phyloP scores from a whole-genome alignment of 2,329 filamentous ascomycete genomes.

The Sphaceloma murrayae region DNA sequence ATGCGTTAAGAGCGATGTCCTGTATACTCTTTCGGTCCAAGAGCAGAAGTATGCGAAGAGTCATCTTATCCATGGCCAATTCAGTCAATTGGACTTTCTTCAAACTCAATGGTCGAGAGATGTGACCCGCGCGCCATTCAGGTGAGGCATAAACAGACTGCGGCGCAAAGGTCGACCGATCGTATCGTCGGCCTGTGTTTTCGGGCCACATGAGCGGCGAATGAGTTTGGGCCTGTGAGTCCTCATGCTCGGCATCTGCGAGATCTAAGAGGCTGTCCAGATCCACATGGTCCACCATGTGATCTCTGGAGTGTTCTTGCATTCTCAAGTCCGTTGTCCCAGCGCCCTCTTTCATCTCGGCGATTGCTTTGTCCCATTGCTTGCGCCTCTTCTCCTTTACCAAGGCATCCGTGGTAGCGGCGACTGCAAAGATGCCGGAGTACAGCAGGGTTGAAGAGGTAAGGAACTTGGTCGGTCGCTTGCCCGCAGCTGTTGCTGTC shows the following conservation, averaged over 20 bases:
- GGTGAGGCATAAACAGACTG: constrained; percentile 38
- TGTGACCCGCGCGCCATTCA: constrained; percentile 25
- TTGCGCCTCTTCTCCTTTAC: constrained; percentile 49
- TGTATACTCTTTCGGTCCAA: constrained; percentile 20
- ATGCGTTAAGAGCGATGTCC: constrained; percentile 20
- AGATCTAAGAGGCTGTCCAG: neutral
- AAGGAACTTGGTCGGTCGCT: constrained; percentile 39
- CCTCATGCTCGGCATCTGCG: constrained; percentile 13
- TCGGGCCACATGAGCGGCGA: constrained; percentile 32
- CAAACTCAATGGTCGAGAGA: constrained; percentile 28
- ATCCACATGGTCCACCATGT: neutral
- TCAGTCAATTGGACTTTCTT: constrained; percentile 38
- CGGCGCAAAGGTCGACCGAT: constrained; percentile 32
- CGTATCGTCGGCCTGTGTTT: constrained; percentile 32
- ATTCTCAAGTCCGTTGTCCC: constrained; percentile 28
- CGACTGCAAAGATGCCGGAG: constrained; percentile 57
- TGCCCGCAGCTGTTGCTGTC: constrained; percentile 42
- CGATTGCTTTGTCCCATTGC: constrained; percentile 54
- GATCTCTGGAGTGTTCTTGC: neutral
- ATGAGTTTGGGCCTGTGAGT: no score
- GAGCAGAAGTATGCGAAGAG: constrained; percentile 29
- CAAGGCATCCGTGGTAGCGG: constrained; percentile 52
- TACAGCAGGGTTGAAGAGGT: constrained; percentile 56
- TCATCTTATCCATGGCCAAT: constrained; percentile 33
- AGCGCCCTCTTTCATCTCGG: constrained; percentile 44